Evolutionary conservation across 441 rosid species (phyloP).

Genomic region (Aquilaria agallochum): DNA sequence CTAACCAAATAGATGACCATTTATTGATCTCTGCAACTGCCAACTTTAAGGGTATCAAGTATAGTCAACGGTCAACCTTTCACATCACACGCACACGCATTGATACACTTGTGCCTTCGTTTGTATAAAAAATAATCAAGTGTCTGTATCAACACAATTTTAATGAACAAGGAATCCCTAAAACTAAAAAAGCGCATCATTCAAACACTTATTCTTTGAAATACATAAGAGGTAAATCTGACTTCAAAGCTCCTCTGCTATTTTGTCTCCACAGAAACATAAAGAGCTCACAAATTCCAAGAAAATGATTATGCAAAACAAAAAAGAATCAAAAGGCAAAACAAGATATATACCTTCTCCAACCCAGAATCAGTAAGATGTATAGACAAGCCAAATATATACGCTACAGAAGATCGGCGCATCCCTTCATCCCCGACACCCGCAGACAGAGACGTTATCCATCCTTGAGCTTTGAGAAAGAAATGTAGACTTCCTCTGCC

Average conservation of each 20-base stretch:
- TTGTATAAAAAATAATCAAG: not conserved
- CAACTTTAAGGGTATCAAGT: too few species aligned
- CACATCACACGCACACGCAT: too few species aligned
- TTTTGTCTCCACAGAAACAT: too few species aligned
- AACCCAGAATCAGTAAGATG: constrained; percentile 90
- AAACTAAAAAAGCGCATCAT: not conserved
- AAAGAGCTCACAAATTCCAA: not conserved
- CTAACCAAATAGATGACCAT: too few species aligned
- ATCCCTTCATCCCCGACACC: constrained; percentile 96
- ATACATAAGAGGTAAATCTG: constrained; percentile 1
- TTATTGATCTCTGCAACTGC: too few species aligned
- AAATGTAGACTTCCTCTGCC: constrained; percentile 95
- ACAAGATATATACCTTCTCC: constrained; percentile 54
- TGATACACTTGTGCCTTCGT: too few species aligned
- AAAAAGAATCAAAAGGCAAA: not conserved
- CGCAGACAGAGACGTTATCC: constrained; percentile 88
- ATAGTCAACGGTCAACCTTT: too few species aligned
- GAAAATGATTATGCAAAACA: not conserved
- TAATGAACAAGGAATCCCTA: too few species aligned
- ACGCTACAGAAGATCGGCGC: constrained; percentile 84
- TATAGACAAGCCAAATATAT: constrained; percentile 85
- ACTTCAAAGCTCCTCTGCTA: too few species aligned
- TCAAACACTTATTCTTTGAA: not conserved
- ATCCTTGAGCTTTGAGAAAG: constrained; percentile 78
- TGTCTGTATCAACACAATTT: not conserved